Base-by-base conservation (phyloP, 345 rosid species). In the Kandelia obovata region DNA sequence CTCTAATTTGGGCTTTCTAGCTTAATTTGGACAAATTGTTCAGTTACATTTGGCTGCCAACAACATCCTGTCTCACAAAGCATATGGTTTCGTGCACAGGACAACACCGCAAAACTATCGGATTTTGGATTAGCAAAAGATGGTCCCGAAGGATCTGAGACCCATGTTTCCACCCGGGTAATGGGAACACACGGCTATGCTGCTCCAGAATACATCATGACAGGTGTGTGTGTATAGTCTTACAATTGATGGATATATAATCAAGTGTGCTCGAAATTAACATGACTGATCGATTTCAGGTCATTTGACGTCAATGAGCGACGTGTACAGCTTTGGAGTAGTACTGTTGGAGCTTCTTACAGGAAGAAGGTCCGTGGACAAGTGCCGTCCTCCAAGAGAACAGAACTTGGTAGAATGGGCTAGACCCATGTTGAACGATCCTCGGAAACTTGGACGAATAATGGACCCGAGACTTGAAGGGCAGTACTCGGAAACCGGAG, bases 121-220 rank as follows among this genome's bases (percentile, higher is more conserved):
- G 98, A 92, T 76, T 92, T 92, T 17, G 98, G 98, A 0, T 73
- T 92, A 17, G 98, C 98, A 7, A 92, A 90, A 83, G 96, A 90
- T 51, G 98, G 98, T 52, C 98, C 98, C 0, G 96, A 90, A 83
- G 98, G 98, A 51, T 96, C 92, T 51, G 92, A 92, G 59, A 92
- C 98, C 0, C 98, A 92, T 70, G 96, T 90, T 32, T 88, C 98
- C 56, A 92, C 98, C 4, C 71, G 96, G 31, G 96, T 92, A 1
- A 88, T 92, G 98, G 98, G 98, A 19, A 92, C 98, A 2, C 93
- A 89, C 57, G 98, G 98, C 79, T 92, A 92, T 30, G 96, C 96
- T 5, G 98, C 98, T 55, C 98, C 98, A 6, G 98, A 92, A 68
- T 92, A 92, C 71, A 81, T 92, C 72, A 88, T 92, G 98, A 92